phyloP scores from a whole-genome alignment of 352 stramenopile genomes.

The Phytophthora kernoviae region DNA sequence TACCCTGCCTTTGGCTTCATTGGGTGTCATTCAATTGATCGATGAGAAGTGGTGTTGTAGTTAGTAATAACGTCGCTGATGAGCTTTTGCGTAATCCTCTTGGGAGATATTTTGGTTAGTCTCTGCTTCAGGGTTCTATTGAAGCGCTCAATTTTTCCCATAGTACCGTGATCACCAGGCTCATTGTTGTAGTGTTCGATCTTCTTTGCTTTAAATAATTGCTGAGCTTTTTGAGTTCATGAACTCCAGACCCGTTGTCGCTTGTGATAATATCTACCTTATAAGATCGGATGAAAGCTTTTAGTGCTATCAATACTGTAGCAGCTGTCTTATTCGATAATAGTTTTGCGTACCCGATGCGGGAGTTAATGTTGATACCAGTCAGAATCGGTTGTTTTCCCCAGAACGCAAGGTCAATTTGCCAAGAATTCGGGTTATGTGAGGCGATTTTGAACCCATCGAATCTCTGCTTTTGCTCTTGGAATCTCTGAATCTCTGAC shows the following conservation, averaged over 20 bases:
- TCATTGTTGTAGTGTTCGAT: slow-evolving; percentile 47
- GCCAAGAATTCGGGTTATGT: slow-evolving; percentile 29
- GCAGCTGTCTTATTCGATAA: slow-evolving; percentile 39
- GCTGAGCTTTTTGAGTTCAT: slow-evolving; percentile 28
- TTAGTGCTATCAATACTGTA: slow-evolving; percentile 29
- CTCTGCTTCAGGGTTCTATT: slow-evolving; percentile 42
- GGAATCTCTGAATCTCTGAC: slow-evolving; percentile 26
- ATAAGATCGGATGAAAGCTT: slow-evolving; percentile 26
- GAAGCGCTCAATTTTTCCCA: slow-evolving; percentile 42
- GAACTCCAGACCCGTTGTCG: slow-evolving; percentile 44
- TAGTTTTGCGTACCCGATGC: slow-evolving; percentile 40
- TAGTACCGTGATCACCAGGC: slow-evolving; percentile 18
- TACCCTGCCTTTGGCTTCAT: slow-evolving; percentile 34
- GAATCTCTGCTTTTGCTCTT: slow-evolving; percentile 17
- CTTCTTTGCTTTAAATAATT: slow-evolving; percentile 26
- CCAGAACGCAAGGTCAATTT: slow-evolving; percentile 39
- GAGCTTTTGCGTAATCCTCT: slow-evolving; percentile 27
- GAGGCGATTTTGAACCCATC: slow-evolving; percentile 4
- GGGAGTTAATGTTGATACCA: slow-evolving; percentile 44
- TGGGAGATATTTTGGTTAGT: slow-evolving; percentile 27
- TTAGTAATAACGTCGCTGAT: slow-evolving; percentile 38
- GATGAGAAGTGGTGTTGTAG: slow-evolving; percentile 43
- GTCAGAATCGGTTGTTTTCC: slow-evolving; percentile 28
- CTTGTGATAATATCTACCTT: slow-evolving; percentile 32
- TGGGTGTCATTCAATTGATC: slow-evolving; percentile 28